Evolutionary conservation across 345 rosid genomes (phyloP).

Genomic region (Boechera stricta): DNA sequence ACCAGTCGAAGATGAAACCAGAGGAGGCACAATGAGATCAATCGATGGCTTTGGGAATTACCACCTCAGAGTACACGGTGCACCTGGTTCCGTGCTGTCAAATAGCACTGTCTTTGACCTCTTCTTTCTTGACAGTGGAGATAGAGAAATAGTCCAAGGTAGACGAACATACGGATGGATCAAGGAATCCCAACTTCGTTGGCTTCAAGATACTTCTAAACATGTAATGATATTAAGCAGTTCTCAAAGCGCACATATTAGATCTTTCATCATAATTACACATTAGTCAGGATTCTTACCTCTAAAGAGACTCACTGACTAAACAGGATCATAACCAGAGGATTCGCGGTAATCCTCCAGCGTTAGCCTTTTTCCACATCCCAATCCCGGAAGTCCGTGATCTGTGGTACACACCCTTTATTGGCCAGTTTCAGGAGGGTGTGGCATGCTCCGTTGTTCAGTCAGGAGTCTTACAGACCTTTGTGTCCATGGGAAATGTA

Average conservation of each 20-base stretch:
- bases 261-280: slow-evolving; percentile 15
- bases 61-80: slow-evolving; percentile 65
- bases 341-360: slow-evolving; percentile 43
- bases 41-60: slow-evolving; percentile 91
- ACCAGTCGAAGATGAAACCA: slow-evolving; percentile 41
- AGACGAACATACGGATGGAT: slow-evolving; percentile 82
- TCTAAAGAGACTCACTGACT: slow-evolving; percentile 41
- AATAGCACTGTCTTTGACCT: slow-evolving; percentile 80
- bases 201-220: slow-evolving; percentile 64
- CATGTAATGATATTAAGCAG: slow-evolving; percentile 13
- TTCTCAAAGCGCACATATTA: neutral
- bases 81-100: slow-evolving; percentile 74
- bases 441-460: slow-evolving; percentile 76
- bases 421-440: slow-evolving; percentile 77
- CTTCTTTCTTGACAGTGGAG: slow-evolving; percentile 88
- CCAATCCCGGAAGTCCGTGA: slow-evolving; percentile 75
- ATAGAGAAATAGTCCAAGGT: slow-evolving; percentile 69
- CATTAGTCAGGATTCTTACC: slow-evolving; percentile 48
- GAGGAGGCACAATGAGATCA: slow-evolving; percentile 27
- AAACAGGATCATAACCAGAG: slow-evolving; percentile 55
- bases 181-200: slow-evolving; percentile 81
- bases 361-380: slow-evolving; percentile 84
- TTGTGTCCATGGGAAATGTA: slow-evolving; percentile 76
- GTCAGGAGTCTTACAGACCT: slow-evolving; percentile 66
- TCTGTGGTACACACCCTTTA: slow-evolving; percentile 57